These are phyloP conservation scores for Pseudocercospora vitis DNA, from an alignment of 2,329 filamentous ascomycete species.

Conservation along the genomic window DNA sequence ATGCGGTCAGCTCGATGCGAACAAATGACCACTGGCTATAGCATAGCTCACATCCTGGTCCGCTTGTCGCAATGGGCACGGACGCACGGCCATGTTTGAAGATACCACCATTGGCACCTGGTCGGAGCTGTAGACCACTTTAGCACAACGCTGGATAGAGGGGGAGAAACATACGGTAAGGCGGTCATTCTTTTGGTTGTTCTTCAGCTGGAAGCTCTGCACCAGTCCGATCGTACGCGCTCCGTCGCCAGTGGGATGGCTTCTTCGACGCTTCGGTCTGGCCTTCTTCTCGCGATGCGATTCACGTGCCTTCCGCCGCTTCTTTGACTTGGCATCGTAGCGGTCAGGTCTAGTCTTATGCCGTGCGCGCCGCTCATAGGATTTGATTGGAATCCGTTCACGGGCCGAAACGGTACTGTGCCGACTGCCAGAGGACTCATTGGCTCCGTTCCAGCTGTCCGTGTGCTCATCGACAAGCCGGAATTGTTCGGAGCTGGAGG, in stretches of 20 bases:
- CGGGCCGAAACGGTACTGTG: conserved; percentile 5
- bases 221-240: conserved; percentile 41
- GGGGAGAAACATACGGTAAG: conserved; percentile 44
- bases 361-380: conserved; percentile 47
- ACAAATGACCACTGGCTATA: conserved; percentile 16
- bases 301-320: conserved; percentile 36
- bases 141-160: background rate
- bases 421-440: conserved; percentile 4
- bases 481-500: conserved; percentile 19
- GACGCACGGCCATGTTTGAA: conserved; percentile 53
- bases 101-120: conserved; percentile 44
- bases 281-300: conserved; percentile 17
- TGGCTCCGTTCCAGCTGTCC: conserved; percentile 12
- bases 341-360: conserved; percentile 49
- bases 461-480: conserved; percentile 1
- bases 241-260: conserved; percentile 40
- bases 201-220: conserved; percentile 48
- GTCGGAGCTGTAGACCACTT: conserved; percentile 42
- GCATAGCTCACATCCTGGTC: conserved; percentile 40
- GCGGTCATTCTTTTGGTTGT: conserved; percentile 44
- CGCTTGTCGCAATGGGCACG: conserved; percentile 45
- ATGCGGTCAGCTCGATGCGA: conserved; percentile 29
- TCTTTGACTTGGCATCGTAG: conserved; percentile 43
- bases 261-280: conserved; percentile 36
- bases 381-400: conserved; percentile 14